Evolutionary conservation across 108 stramenopile genomes (phyloP).

Genomic region (Asterionellopsis glacialis): DNA sequence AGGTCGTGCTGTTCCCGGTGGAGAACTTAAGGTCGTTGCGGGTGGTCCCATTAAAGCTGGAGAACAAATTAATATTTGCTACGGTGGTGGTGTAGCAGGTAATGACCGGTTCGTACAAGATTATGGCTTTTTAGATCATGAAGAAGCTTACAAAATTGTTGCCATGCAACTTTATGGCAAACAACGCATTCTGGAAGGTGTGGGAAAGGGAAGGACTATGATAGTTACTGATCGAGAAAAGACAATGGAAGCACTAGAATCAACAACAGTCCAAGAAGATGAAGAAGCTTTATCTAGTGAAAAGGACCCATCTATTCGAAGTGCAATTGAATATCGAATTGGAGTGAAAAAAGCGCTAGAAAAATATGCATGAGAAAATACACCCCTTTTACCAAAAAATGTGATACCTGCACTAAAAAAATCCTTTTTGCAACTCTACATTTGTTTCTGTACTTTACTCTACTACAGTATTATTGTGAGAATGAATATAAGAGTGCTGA

Average conservation of each 20-base stretch:
- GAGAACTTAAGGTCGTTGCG: slow-evolving; percentile 64
- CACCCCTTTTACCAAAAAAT: too few relatives aligned
- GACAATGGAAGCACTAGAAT: slow-evolving; percentile 41
- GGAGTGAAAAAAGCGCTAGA: slow-evolving; percentile 60
- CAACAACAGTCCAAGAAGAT: slow-evolving; percentile 55
- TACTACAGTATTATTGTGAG: too few relatives aligned
- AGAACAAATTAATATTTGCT: slow-evolving; percentile 67
- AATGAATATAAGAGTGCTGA: too few relatives aligned
- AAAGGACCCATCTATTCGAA: slow-evolving; percentile 19
- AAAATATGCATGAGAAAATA: slow-evolving; percentile 10
- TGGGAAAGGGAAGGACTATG: too few relatives aligned
- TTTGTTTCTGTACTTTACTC: too few relatives aligned
- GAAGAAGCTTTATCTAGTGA: slow-evolving; percentile 19
- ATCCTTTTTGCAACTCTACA: too few relatives aligned
- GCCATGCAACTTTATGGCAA: slow-evolving; percentile 48
- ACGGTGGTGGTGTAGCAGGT: slow-evolving; percentile 66
- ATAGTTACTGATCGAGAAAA: slow-evolving; percentile 38
- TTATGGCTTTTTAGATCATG: slow-evolving; percentile 58
- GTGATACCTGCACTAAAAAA: too few relatives aligned
- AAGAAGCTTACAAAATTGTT: slow-evolving; percentile 28
- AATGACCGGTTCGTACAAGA: slow-evolving; percentile 75
- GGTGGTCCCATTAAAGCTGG: slow-evolving; percentile 61
- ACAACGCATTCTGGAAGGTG: slow-evolving; percentile 28
- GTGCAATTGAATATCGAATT: slow-evolving; percentile 50
- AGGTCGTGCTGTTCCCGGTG: slow-evolving; percentile 64